Percentiles rank a stretch among this genome's conserved stretches.
These are phyloP conservation scores for Boletus austroedulis DNA, from an alignment of 1,284 basidiomycete genomes.

Conservation along the genomic window DNA sequence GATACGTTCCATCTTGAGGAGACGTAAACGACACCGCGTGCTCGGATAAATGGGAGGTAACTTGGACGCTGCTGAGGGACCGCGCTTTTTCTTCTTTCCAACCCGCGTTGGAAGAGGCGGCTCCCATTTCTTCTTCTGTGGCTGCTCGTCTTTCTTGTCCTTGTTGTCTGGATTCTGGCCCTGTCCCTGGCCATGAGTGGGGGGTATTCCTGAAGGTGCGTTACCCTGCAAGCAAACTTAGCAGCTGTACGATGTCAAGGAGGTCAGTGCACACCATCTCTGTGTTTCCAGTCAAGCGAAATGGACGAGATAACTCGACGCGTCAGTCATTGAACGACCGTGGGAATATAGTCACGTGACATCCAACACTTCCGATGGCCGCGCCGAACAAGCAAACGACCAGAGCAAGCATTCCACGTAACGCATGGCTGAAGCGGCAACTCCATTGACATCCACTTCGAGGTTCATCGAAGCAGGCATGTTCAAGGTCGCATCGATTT, in stretches of 20 bases:
- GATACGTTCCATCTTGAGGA: slow-evolving; percentile 96
- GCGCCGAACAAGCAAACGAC: background rate
- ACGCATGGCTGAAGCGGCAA: slow-evolving; percentile 35
- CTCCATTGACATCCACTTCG: slow-evolving; percentile 60
- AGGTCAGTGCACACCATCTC: slow-evolving; percentile 21
- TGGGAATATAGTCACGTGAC: slow-evolving; percentile 27
- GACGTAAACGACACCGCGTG: slow-evolving; percentile 92
- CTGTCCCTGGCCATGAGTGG: slow-evolving; percentile 42
- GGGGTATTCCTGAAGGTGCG: slow-evolving; percentile 68
- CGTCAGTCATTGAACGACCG: slow-evolving; percentile 48
- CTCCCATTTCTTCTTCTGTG: slow-evolving; percentile 97
- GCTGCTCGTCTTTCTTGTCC: slow-evolving; percentile 56
- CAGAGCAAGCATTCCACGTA: background rate
- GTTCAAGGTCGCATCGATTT: background rate
- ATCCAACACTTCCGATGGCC: slow-evolving; percentile 2
- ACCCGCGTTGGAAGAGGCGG: slow-evolving; percentile 96
- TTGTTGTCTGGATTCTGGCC: slow-evolving; percentile 54
- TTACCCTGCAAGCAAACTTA: slow-evolving; percentile 64
- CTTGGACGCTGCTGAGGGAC: slow-evolving; percentile 89
- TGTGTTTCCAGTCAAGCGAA: slow-evolving; percentile 6
- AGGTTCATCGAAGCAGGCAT: slow-evolving; percentile 75
- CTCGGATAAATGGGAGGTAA: slow-evolving; percentile 93
- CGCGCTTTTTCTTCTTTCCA: slow-evolving; percentile 90
- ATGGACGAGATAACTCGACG: slow-evolving; percentile 39
- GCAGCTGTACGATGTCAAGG: background rate